Evolutionary conservation across 352 stramenopile genomes (phyloP), one percentile per base, ranked within the genome.

Genomic region (Pythium brachiatum): DNA sequence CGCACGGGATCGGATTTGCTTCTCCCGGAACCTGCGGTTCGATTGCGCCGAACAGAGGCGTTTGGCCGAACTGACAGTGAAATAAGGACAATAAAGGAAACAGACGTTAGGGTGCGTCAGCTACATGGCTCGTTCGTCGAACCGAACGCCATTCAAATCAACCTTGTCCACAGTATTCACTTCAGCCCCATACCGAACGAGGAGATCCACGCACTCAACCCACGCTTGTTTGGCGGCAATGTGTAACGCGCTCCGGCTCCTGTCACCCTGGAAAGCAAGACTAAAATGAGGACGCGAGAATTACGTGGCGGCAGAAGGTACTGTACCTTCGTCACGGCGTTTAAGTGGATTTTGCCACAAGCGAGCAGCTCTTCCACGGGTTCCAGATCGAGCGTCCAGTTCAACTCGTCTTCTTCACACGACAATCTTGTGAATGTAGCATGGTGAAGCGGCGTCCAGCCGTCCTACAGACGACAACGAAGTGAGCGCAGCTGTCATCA

Each of bases 201-300:
- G 52, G 23, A 58, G 32, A 27, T 47, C 23, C 52, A 58, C 20
- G 20, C 52, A 44, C 5, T 44, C 52, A 23, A 34, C 52, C 52
- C 52, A 58, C 52, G 34, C 32, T 2, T 23, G 18, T 0, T 48
- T 7, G 23, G 26, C 52, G 7, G 52, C 52, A 47, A 34, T 34
- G 31, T 58, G 52, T 11, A 58, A 58, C 31, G 52, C 52, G 32
- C 32, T 58, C 52, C 32, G 32, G 32, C 52, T n/a, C n/a, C n/a
- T n/a, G n/a, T n/a, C 52, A 48, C 38, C 23, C 52, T 58, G 34
- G 7, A 20, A 47, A 32, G 20, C 52, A 48, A 47, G 11, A 46
- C n/a, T 47, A 41, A 11, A 47, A 34, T 47, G 34, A 47, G 11
- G 32, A 47, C 21, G 32, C 31, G 32, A 29, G 32, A 34, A 20